Base-by-base conservation (phyloP, 139 green algal species). In the Ettlia oleoabundans region DNA sequence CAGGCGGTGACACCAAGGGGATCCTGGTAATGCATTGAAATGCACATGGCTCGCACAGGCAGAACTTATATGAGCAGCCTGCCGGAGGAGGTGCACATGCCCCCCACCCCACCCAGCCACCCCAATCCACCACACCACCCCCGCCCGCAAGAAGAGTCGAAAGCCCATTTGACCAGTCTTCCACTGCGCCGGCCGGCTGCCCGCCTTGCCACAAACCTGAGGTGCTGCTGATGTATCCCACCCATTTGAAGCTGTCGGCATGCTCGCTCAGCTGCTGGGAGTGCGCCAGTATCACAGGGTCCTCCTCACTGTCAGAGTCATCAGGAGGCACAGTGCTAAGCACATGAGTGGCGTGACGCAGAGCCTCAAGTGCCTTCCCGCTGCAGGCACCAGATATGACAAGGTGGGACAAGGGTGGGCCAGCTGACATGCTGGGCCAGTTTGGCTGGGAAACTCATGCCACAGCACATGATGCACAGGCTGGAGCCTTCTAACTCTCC, bases 191-290 rank as follows among this genome's bases (percentile, higher is more conserved):
- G 55, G 55, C 55, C 21, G 55, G 21, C 55, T n/a, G 18, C 55
- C 15, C 5, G 18, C 55, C 18, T 9, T 5, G 18, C 18, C 15
- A 15, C 55, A 32, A 51, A 80, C 52, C 72, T 8, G 87, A 82
- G 2, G 91, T 94, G 67, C 83, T 94, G 79, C 85, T 91, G 19
- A 94, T 51, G 79, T 94, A 94, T 33, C 91, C 91, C 7, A 91
- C 74, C 91, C 91, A 94, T 10, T 68, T 33, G 18, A 86, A 41
- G 13, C 22, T 32, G 21, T 41, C 21, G 2, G 67, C 75, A 2
- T 43, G 35, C 43, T 87, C 74, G 7, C 52, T 28, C 62, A 80
- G 63, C 52, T 74, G 61, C 53, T 66, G 33, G 58, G 35, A 69
- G 62, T 55, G 55, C 35, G 35, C 78, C 82, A 5, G 70, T 38